Percentiles rank a stretch among this genome's conserved stretches.
These are phyloP conservation scores for Cephalotrichum gorgonifer DNA, from an alignment of 2,329 filamentous ascomycete species.

Conservation along the genomic window DNA sequence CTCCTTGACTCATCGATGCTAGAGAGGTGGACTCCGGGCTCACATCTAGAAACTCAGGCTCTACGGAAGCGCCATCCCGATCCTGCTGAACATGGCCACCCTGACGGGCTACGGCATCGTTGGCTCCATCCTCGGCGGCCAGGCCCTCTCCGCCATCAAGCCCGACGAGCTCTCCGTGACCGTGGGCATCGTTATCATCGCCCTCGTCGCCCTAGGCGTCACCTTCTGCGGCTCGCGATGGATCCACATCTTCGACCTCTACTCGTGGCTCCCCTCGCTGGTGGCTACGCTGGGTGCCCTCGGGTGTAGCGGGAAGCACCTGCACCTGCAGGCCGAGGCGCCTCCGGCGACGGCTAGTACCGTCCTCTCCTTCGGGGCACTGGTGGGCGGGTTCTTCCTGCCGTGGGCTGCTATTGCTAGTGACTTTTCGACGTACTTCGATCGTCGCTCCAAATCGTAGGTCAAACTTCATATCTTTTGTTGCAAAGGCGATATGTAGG, in stretches of 20 bases:
- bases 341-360: constrained; percentile 10
- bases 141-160: constrained; percentile 26
- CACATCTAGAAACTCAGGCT: constrained; percentile 6
- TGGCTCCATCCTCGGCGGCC: constrained; percentile 34
- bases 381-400: constrained; percentile 31
- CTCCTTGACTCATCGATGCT: no score
- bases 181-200: constrained; percentile 37
- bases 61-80: constrained; percentile 11
- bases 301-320: constrained; percentile 25
- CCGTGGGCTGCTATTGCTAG: constrained; percentile 27
- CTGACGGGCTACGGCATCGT: constrained; percentile 38
- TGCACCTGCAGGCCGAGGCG: constrained; percentile 23
- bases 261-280: constrained; percentile 32
- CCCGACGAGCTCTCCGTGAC: constrained; percentile 25
- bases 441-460: constrained; percentile 1
- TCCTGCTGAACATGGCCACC: constrained; percentile 33
- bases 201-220: constrained; percentile 30
- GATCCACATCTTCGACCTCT: constrained; percentile 34
- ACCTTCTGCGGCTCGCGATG: constrained; percentile 35
- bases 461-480: not conserved
- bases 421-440: constrained; percentile 29
- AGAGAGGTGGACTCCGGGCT: no score
- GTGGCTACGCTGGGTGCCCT: constrained; percentile 27
- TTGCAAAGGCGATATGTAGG: no score
- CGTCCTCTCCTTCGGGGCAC: constrained; percentile 23